Evolutionary conservation across 2,329 filamentous ascomycete genomes (phyloP), one percentile per base, ranked within the genome.

Genomic region (Alternaria sp.): DNA sequence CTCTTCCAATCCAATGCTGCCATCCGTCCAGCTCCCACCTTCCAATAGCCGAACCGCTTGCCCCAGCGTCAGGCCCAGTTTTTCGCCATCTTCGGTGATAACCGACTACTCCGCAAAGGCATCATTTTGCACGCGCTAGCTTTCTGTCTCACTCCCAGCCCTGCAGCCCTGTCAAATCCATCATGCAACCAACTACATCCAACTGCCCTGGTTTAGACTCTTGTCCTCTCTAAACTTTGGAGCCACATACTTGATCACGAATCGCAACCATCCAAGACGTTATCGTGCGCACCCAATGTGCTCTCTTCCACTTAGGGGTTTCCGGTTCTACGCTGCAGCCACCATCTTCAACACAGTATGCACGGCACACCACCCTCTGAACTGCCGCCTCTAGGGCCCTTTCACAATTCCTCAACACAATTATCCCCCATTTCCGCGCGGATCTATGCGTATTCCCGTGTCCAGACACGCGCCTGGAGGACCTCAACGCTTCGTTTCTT

Each of bases 121-220:
- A 67, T 62, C 51, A 57, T 63, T 24, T 24, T 33, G 42, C 24
- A 41, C 28, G 40, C 28, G 60, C 67, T 71, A 63, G 71, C 66
- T 52, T 58, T 61, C 60, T 59, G 62, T 64, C 65, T 70, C 61
- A 70, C 40, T n/a, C 45, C 14, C 54, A 42, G 69, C 72, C 72
- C 69, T 75, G 73, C 69, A 70, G 62, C 62, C 62, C 21, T 31
- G 36, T 50, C 52, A 49, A 36, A 13, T 31, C 24, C 39, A 28
- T 61, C 58, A 60, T 55, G 62, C 62, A 45, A 49, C 21, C 21
- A 44, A 36, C 37, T 34, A 48, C 41, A 31, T 57, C 54, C 28
- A 58, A 36, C 28, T 34, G 14, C 60, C 40, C 17, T 24, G 21
- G 21, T 4, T 10, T 36, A 24, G 14, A 49, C 51, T 39, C 17